phyloP scores from a whole-genome alignment of 2,329 filamentous ascomycete genomes.

The Diplodia scrobiculata region DNA sequence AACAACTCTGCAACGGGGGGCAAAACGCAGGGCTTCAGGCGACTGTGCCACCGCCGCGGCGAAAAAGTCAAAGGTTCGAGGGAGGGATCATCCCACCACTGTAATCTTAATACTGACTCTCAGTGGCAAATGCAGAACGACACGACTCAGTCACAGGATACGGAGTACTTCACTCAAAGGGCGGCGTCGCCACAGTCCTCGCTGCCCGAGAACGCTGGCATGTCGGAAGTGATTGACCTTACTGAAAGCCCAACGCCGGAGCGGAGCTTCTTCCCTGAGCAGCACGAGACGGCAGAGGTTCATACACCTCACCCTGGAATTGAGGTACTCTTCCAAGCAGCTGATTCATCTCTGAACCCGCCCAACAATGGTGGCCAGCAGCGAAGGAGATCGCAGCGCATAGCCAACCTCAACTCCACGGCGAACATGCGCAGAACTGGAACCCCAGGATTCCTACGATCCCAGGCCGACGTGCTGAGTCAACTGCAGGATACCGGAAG shows the following conservation, averaged over 20 bases:
- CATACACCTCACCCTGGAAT: background rate
- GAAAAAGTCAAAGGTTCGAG: background rate
- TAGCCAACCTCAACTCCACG: conserved; percentile 5
- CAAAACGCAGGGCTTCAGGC: background rate
- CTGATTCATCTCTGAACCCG: background rate
- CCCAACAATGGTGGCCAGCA: background rate
- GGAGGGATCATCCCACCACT: background rate
- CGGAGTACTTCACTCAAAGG: background rate
- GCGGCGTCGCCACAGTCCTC: background rate
- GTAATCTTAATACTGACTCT: conserved; percentile 1
- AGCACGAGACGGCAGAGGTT: background rate
- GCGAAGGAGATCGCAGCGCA: background rate
- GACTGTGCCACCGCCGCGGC: background rate
- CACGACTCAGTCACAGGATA: background rate
- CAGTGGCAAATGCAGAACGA: background rate
- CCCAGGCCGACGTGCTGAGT: background rate
- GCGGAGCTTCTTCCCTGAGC: background rate
- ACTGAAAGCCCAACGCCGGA: background rate
- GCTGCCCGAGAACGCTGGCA: background rate
- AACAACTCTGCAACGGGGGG: background rate
- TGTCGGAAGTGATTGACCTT: background rate
- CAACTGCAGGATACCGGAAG: background rate
- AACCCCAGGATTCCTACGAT: background rate
- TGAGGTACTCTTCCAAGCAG: background rate
- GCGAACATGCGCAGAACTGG: background rate